Conservation (phyloP, 2,329 filamentous ascomycete species). For the Apiospora sp. region DNA sequence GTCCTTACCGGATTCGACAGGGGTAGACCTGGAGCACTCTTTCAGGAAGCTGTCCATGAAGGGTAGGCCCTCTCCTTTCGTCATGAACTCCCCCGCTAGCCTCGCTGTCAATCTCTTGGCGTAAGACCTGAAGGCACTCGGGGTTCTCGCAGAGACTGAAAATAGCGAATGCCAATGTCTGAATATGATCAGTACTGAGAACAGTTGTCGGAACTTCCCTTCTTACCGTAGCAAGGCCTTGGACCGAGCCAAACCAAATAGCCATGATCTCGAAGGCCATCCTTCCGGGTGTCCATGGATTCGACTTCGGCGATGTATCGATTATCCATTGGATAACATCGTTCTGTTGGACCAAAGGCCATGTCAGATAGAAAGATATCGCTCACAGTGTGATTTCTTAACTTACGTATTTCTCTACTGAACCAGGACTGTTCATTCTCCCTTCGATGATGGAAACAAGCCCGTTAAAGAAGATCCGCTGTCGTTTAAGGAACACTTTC, state of each 20-base stretch:
- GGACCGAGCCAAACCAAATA: conserved; percentile 46
- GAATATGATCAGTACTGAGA: background rate
- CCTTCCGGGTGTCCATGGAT: conserved; percentile 38
- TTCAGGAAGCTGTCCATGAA: conserved; percentile 40
- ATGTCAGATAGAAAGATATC: too few relatives aligned
- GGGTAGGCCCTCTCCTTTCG: conserved; percentile 26
- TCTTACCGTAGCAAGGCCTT: conserved; percentile 38
- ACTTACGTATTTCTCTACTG: conserved; percentile 14
- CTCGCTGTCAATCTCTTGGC: background rate
- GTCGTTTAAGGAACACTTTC: conserved; percentile 22
- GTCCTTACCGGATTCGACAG: conserved; percentile 33
- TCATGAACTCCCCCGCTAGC: conserved; percentile 26
- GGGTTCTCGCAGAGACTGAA: conserved; percentile 33
- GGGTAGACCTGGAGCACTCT: conserved; percentile 35
- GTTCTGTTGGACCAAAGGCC: conserved; percentile 18
- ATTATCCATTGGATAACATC: conserved; percentile 46
- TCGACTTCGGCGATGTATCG: conserved; percentile 37
- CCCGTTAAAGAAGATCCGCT: conserved; percentile 25
- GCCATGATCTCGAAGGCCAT: conserved; percentile 43
- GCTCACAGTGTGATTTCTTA: conserved; percentile 21
- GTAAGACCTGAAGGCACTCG: conserved; percentile 30
- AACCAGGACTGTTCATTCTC: background rate
- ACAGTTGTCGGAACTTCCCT: background rate
- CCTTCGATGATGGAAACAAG: conserved; percentile 12
- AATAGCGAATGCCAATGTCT: conserved; percentile 34